Evolutionary conservation across 208 protist species (phyloP), one percentile per base, ranked within the genome.

Genomic region (Leishmania tarentolae): DNA sequence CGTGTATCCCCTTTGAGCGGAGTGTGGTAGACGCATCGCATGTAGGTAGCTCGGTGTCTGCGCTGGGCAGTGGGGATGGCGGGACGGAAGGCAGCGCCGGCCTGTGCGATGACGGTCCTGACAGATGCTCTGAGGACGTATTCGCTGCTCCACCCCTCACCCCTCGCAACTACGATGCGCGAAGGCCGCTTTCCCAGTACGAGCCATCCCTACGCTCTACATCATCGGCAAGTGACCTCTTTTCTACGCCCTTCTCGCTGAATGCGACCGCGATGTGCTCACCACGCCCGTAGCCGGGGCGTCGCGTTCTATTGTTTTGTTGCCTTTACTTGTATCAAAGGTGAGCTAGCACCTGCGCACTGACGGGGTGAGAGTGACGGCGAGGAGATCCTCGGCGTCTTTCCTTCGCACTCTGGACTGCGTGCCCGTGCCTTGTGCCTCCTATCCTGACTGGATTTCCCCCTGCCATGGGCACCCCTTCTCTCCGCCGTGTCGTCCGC

Each of bases 101-200:
- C 11, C 82, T 78, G 37, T 74, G 65, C n/a, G 47, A 75, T 42
- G 28, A 17, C 17, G 37, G 42, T 68, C 61, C 56, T 35, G 8
- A 73, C 52, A 35, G 50, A 44, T 47, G 9, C 13, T 75, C 59
- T 31, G 78, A 57, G 40, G 81, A 59, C 15, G 37, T 15, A 8
- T 37, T 70, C 7, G 63, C 44, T 0, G 78, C 78, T 0, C 82
- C 78, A 3, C 82, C 82, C 42, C 57, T 73, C 61, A 86, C 82
- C 9, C 82, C 82, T 24, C 82, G 82, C 65, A 81, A 86, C 78
- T 82, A 75, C 82, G 74, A 86, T 53, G 77, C 42, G 24, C 70
- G 53, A 0, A 73, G 63, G 37, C 78, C 61, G 31, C 57, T 69
- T 11, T 75, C 82, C 31, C 74, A 68, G 42, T 82, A 81, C 50